These are phyloP conservation scores for Fusarium pseudonygamai DNA, from an alignment of 2,329 filamentous ascomycete genomes.

Conservation along the genomic window DNA sequence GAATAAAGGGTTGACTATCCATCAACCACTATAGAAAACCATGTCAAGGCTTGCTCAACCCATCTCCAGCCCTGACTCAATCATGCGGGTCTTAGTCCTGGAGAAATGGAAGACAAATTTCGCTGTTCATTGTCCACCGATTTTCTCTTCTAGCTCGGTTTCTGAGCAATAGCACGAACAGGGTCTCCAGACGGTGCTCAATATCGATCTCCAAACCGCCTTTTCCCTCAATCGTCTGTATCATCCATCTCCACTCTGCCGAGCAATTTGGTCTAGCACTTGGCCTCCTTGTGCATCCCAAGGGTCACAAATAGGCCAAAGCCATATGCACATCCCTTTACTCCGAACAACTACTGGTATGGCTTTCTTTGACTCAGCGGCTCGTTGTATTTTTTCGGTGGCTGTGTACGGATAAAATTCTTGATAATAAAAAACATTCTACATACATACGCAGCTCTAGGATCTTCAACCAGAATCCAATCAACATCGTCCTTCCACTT, in stretches of 20 bases:
- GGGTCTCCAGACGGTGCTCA: conserved; percentile 35
- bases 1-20: conserved; percentile 8
- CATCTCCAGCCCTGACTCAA: conserved; percentile 35
- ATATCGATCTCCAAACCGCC: conserved; percentile 39
- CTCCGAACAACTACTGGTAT: not conserved
- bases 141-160: conserved; percentile 21
- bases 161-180: conserved; percentile 5
- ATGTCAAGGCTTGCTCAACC: conserved; percentile 21
- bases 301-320: conserved; percentile 7
- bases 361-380: not conserved
- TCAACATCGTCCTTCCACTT: conserved; percentile 24
- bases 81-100: conserved; percentile 19
- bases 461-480: conserved; percentile 22
- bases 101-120: conserved; percentile 30
- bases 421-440: conserved; percentile 24
- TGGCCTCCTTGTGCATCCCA: conserved; percentile 17
- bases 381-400: conserved; percentile 11
- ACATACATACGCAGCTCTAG: conserved; percentile 8
- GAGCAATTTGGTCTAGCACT: conserved; percentile 27
- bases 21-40: conserved; percentile 17
- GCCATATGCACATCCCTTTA: conserved; percentile 16
- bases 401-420: conserved; percentile 7
- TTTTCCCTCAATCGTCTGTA: conserved; percentile 28
- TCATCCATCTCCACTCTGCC: conserved; percentile 27
- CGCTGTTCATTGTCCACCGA: conserved; percentile 26